Conservation (phyloP, 2,329 filamentous ascomycete genomes). For the Talaromyces sp. region DNA sequence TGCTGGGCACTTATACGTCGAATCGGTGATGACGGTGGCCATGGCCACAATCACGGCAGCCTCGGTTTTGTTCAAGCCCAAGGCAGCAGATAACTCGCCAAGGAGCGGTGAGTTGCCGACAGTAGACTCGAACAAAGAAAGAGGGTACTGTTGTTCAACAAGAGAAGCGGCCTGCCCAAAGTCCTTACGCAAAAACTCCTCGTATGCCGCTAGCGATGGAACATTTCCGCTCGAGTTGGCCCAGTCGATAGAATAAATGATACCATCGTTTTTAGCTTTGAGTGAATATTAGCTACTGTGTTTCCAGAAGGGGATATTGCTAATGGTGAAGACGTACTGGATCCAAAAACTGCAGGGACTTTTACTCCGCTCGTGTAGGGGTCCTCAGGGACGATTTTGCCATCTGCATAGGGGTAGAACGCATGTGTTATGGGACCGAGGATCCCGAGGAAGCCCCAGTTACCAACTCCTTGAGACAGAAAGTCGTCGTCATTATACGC, state of each 20-base stretch:
- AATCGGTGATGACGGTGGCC: slow-evolving; percentile 5
- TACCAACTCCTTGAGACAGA: slow-evolving; percentile 7
- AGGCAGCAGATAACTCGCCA: background rate
- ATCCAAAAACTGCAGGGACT: slow-evolving; percentile 24
- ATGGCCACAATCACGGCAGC: slow-evolving; percentile 20
- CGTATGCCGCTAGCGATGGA: slow-evolving; percentile 17
- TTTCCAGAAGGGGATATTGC: background rate
- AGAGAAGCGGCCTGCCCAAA: slow-evolving; percentile 19
- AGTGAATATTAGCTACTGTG: background rate
- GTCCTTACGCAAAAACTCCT: slow-evolving; percentile 19
- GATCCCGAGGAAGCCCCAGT: slow-evolving; percentile 3
- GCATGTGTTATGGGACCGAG: slow-evolving; percentile 4
- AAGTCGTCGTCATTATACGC: slow-evolving; percentile 14
- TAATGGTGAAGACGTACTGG: slow-evolving; percentile 20
- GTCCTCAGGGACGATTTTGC: slow-evolving; percentile 20
- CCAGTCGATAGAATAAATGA: background rate
- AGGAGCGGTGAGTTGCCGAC: background rate
- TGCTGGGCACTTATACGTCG: slow-evolving; percentile 20
- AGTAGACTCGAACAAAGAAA: slow-evolving; percentile 17
- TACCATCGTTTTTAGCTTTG: slow-evolving; percentile 9
- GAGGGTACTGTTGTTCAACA: slow-evolving; percentile 19
- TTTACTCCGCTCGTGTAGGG: slow-evolving; percentile 19
- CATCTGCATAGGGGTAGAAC: slow-evolving; percentile 23
- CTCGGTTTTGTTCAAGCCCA: background rate
- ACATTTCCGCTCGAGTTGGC: background rate